Evolutionary conservation across 192 early-diverging fungal genomes (phyloP).

Genomic region (Coemansia sp.): DNA sequence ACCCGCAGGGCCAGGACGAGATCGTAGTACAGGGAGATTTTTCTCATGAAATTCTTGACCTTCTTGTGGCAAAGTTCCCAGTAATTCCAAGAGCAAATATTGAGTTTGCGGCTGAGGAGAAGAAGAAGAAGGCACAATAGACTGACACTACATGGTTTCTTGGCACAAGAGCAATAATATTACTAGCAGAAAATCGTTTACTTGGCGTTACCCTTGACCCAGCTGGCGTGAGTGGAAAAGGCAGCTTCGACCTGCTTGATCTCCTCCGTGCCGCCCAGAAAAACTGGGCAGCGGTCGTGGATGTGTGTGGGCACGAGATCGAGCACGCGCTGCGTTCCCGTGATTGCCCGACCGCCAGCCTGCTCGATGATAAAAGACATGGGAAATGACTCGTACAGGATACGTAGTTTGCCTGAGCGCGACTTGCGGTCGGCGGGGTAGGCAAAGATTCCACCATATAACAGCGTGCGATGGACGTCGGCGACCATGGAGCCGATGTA

Average conservation of each 20-base stretch:
- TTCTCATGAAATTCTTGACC: conserved; percentile 80
- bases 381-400: conserved; percentile 99
- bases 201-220: conserved; percentile 38
- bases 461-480: conserved; percentile 93
- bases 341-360: conserved; percentile 91
- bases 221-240: conserved; percentile 59
- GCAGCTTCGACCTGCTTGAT: conserved; percentile 80
- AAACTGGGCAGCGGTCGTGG: conserved; percentile 88
- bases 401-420: conserved; percentile 86
- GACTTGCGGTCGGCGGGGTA: conserved; percentile 80
- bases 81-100: conserved; percentile 73
- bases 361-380: conserved; percentile 94
- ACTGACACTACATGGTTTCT: neutral
- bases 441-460: conserved; percentile 89
- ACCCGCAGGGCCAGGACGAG: conserved; percentile 87
- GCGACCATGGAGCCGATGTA: conserved; percentile 99
- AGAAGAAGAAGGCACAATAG: conserved; percentile 58
- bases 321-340: conserved; percentile 76
- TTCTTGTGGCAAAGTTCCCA: conserved; percentile 76
- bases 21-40: conserved; percentile 98
- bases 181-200: conserved; percentile 7
- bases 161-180: neutral
- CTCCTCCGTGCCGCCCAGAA: conserved; percentile 87
- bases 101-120: conserved; percentile 72
- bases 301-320: conserved; percentile 84